Percentiles rank a stretch among this genome's conserved stretches.
Evolutionary conservation across 441 rosid species (phyloP).

Genomic region (Gossypium armourianum): DNA sequence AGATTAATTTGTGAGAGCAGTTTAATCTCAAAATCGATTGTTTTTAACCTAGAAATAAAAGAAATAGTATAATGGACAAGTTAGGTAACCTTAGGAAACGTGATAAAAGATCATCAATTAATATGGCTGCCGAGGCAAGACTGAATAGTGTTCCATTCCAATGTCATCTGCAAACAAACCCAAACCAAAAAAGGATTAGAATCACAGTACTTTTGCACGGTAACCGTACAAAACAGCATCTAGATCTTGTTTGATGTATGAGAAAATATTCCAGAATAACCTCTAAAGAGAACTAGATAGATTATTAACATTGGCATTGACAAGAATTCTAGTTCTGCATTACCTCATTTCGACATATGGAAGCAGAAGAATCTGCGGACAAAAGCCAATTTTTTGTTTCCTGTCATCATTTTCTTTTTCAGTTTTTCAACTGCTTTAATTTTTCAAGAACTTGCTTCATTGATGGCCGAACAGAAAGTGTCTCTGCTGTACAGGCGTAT

Average conservation of each 20-base stretch:
- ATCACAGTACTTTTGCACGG: too few relatives aligned
- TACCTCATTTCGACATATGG: slow-evolving; percentile 15
- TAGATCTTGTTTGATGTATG: too few relatives aligned
- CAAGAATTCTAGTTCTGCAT: not conserved
- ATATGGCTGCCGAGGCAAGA: not conserved
- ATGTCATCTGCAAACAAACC: not conserved
- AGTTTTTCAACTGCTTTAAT: slow-evolving; percentile 41
- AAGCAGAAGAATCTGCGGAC: not conserved
- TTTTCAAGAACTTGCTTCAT: slow-evolving; percentile 46
- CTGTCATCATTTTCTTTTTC: slow-evolving; percentile 9
- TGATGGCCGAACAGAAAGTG: slow-evolving; percentile 37
- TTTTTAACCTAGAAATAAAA: not conserved
- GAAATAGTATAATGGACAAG: not conserved
- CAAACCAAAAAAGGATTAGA: not conserved
- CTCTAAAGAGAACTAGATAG: too few relatives aligned
- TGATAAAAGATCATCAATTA: not conserved
- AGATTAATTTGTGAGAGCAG: not conserved
- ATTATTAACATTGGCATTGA: not conserved
- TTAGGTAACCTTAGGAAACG: not conserved
- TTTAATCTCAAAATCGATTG: not conserved
- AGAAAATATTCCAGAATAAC: too few relatives aligned
- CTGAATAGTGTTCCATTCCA: not conserved
- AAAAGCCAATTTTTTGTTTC: slow-evolving; percentile 6
- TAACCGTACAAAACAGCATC: too few relatives aligned
- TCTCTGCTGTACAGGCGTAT: slow-evolving; percentile 42